Conservation (phyloP, 208 protist genomes). For the Tetramitus jugosus region DNA sequence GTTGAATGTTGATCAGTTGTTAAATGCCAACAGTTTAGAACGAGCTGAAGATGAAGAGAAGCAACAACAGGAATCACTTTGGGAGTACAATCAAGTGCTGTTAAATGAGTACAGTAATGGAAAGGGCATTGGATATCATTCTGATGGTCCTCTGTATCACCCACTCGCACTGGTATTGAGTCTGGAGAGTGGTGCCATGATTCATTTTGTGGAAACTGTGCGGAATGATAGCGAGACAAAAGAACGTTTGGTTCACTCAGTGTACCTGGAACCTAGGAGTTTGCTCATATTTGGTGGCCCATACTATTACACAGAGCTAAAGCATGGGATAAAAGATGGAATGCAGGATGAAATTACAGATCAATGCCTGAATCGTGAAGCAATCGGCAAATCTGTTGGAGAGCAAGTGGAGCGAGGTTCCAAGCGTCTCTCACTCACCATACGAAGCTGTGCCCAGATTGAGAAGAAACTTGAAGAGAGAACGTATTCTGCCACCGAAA, state of each 20-base stretch:
- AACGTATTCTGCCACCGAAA: no score
- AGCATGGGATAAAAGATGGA: no score
- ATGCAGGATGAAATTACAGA: no score
- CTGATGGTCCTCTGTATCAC: constrained; percentile 75
- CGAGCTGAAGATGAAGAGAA: not conserved
- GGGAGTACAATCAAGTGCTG: constrained; percentile 44
- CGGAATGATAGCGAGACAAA: no score
- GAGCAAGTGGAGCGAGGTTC: no score
- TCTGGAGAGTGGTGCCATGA: not conserved
- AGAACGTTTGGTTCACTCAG: no score
- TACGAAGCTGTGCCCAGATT: no score
- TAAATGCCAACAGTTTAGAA: not conserved
- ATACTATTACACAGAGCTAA: no score
- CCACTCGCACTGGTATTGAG: constrained; percentile 46
- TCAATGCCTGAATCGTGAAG: no score
- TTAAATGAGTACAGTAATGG: constrained; percentile 73
- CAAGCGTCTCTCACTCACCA: no score
- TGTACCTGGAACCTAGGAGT: constrained; percentile 70
- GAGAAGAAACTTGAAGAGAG: no score
- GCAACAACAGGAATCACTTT: not conserved
- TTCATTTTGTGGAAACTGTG: not conserved
- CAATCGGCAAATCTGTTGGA: no score
- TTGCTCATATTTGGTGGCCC: constrained; percentile 66
- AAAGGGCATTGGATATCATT: constrained; percentile 72
- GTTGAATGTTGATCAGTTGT: not conserved